A percentile compares a stretch with the other conserved stretches of the same genome.
Evolutionary conservation across 768 basidiomycete genomes (phyloP).

Genomic region (Termitomyces sp.): DNA sequence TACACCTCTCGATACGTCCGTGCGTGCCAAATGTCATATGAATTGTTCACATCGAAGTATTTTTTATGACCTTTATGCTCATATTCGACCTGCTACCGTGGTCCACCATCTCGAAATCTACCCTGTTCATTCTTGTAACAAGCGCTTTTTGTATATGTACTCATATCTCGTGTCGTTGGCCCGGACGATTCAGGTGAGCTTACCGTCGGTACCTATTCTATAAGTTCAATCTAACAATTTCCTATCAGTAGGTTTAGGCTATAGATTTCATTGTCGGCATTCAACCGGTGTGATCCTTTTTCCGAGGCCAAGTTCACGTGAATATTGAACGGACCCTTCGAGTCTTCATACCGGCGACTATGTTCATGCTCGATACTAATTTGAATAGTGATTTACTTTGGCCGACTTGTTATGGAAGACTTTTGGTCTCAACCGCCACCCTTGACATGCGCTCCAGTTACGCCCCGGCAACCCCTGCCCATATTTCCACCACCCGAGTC

Average conservation of each 20-base stretch:
- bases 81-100: neutral
- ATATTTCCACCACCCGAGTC: conserved; percentile 38
- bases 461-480: conserved; percentile 27
- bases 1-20: too few relatives aligned
- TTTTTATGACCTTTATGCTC: neutral
- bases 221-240: too few relatives aligned
- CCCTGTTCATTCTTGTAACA: neutral
- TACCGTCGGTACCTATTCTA: neutral
- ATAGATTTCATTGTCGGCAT: neutral
- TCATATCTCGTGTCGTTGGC: neutral
- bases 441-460: conserved; percentile 24
- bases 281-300: neutral
- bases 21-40: neutral
- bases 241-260: too few relatives aligned
- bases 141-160: neutral
- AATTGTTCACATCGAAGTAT: neutral
- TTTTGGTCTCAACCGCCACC: conserved; percentile 23
- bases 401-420: neutral
- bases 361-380: neutral
- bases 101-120: neutral
- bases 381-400: neutral
- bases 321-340: neutral
- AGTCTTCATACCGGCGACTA: neutral
- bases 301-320: neutral
- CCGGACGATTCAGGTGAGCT: neutral